A percentile compares a stretch with the other conserved stretches of the same genome.
Conservation (phyloP, 2,329 filamentous ascomycete genomes). For the Geosmithia flava region DNA sequence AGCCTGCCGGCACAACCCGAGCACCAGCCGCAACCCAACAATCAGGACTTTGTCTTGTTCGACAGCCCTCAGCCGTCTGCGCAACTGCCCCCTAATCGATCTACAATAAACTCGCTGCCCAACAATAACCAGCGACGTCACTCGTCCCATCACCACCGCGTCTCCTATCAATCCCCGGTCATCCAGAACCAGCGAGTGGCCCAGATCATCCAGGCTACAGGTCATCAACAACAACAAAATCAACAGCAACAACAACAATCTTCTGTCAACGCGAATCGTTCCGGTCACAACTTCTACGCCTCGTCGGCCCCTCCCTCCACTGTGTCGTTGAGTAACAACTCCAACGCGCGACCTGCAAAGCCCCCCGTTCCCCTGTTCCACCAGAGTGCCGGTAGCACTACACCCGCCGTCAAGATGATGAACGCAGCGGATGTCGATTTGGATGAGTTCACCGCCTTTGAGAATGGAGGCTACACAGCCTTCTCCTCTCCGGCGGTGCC, state of each 20-base stretch:
- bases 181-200: constrained; percentile 47
- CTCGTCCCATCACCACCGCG: constrained; percentile 22
- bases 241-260: constrained; percentile 52
- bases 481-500: constrained; percentile 41
- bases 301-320: constrained; percentile 52
- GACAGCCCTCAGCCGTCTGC: constrained; percentile 30
- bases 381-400: constrained; percentile 42
- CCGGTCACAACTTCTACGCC: constrained; percentile 50
- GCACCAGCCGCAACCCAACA: constrained; percentile 40
- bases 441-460: constrained; percentile 45
- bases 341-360: constrained; percentile 35
- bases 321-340: constrained; percentile 36
- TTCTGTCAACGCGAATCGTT: constrained; percentile 44
- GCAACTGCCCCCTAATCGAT: constrained; percentile 21
- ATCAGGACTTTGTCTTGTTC: constrained; percentile 72
- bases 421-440: constrained; percentile 41
- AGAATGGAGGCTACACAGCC: constrained; percentile 34
- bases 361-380: constrained; percentile 65
- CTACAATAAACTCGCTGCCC: constrained; percentile 19
- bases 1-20: constrained; percentile 51
- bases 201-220: constrained; percentile 46
- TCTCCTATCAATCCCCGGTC: constrained; percentile 19
- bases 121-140: constrained; percentile 25
- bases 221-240: constrained; percentile 33
- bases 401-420: constrained; percentile 29